Evolutionary conservation across 129 eudicot species (phyloP).

Genomic region (Deinandra increscens): DNA sequence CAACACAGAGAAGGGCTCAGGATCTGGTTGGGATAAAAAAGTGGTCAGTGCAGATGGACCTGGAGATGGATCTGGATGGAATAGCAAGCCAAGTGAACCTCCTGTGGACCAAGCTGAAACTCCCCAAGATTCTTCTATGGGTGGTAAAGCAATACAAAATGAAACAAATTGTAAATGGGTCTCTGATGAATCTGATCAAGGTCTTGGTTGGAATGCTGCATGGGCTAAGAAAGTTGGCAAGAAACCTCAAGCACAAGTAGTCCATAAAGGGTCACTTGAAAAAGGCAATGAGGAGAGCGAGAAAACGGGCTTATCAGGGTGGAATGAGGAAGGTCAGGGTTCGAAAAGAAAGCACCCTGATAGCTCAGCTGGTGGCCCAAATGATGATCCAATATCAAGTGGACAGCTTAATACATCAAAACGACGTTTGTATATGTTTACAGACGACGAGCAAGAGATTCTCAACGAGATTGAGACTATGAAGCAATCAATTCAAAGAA

Average conservation of each 20-base stretch:
- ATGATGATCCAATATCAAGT: too few species aligned
- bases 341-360: constrained; percentile 46
- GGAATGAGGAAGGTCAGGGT: constrained; percentile 56
- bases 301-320: constrained; percentile 25
- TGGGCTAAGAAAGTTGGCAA: too few species aligned
- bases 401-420: constrained; percentile 46
- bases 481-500: constrained; percentile 56
- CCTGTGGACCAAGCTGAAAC: background rate
- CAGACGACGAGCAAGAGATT: constrained; percentile 72
- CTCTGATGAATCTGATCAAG: background rate
- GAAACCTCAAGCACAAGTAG: background rate
- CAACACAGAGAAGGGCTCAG: too few species aligned
- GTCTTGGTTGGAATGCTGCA: constrained; percentile 16
- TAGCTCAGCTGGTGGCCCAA: constrained; percentile 40
- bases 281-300: constrained; percentile 17
- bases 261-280: background rate
- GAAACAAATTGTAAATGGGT: background rate
- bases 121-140: constrained; percentile 8
- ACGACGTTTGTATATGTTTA: constrained; percentile 54
- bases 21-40: background rate
- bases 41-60: background rate
- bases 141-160: background rate
- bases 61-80: constrained; percentile 8
- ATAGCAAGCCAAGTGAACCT: constrained; percentile 6
- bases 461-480: constrained; percentile 60